Evolutionary conservation across 768 basidiomycete genomes (phyloP), one percentile per base, ranked within the genome.

Genomic region (Pleurotus platypus): DNA sequence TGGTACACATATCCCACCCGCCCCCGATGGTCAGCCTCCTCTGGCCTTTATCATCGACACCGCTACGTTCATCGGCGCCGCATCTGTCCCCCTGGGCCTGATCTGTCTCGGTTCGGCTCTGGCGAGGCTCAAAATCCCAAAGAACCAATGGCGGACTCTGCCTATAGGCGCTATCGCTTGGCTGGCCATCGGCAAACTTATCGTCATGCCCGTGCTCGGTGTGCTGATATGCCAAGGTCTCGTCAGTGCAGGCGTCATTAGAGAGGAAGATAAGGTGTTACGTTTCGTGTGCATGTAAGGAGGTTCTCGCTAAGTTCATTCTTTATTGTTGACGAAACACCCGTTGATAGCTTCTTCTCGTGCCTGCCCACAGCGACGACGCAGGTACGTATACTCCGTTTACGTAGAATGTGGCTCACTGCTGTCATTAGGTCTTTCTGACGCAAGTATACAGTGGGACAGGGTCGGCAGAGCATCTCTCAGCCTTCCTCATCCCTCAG

Each of bases 391-490:
- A 53, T n/a, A 30, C 24, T 26, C 24, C 24, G 5, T 1, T 26
- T 26, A 26, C 24, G 24, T 26, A 26, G 24, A 26, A 26, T 26
- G 30, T 35, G 9, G 9, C 30, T 35, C 1, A 35, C 20, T 35
- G 2, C 3, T 35, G 8, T 35, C 20, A 50, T 37, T 61, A 87
- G 79, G 85, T 87, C 0, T 79, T 78, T 56, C 68, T 88, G 38
- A 87, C 85, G 1, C 85, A 89, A 62, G 79, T 85, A 7, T 82
- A 85, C 63, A 86, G 84, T 46, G 84, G 81, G 2, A 85, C 83
- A 1, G 87, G 88, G 24, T 76, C 71, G 26, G 83, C 85, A 4
- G 83, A 85, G 48, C 79, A 86, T 61, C 68, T 88, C 3, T 75
- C 84, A 1, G 74, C 80, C 4, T 87, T 87, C 63, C 71, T 89